These are phyloP conservation scores for Diaporthe destruens DNA, from an alignment of 2,329 filamentous ascomycete genomes.

Conservation along the genomic window DNA sequence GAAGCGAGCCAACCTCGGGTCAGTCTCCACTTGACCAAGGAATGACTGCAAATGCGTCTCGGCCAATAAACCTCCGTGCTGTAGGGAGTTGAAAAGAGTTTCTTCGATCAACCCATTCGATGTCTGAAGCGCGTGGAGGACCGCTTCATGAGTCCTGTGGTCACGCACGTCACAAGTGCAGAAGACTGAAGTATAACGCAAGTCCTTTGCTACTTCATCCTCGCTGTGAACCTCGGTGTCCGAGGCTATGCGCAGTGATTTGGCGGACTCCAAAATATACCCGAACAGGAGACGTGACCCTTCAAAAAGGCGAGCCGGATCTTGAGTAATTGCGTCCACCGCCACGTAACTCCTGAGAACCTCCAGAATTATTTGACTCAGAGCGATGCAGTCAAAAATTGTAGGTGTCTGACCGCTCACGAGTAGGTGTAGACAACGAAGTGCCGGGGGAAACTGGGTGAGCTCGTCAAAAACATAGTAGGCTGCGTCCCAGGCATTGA, in stretches of 20 bases:
- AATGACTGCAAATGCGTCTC: conserved; percentile 12
- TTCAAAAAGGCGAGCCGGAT: conserved; percentile 10
- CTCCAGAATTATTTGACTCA: conserved; percentile 11
- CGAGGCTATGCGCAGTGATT: neutral
- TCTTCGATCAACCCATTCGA: conserved; percentile 10
- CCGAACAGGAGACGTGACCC: conserved; percentile 24
- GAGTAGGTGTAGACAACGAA: conserved; percentile 25
- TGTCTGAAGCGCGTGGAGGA: neutral
- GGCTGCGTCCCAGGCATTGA: neutral
- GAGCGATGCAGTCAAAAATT: conserved; percentile 5
- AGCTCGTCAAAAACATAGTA: conserved; percentile 16
- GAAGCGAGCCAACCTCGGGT: conserved; percentile 4
- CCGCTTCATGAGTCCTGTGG: conserved; percentile 18
- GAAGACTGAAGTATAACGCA: conserved; percentile 14
- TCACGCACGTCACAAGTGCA: conserved; percentile 9
- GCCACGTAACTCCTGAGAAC: neutral
- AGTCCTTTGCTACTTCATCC: neutral
- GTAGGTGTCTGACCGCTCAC: conserved; percentile 16
- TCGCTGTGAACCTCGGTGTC: neutral
- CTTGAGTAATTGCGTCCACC: neutral
- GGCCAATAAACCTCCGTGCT: conserved; percentile 7
- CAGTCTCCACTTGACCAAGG: neutral
- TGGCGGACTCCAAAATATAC: conserved; percentile 18
- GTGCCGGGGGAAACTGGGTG: conserved; percentile 16
- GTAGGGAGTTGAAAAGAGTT: neutral